A percentile compares a stretch with the other conserved stretches of the same genome.
phyloP scores from a whole-genome alignment of 2,329 filamentous ascomycete species.

The Aspergillus caelatus region DNA sequence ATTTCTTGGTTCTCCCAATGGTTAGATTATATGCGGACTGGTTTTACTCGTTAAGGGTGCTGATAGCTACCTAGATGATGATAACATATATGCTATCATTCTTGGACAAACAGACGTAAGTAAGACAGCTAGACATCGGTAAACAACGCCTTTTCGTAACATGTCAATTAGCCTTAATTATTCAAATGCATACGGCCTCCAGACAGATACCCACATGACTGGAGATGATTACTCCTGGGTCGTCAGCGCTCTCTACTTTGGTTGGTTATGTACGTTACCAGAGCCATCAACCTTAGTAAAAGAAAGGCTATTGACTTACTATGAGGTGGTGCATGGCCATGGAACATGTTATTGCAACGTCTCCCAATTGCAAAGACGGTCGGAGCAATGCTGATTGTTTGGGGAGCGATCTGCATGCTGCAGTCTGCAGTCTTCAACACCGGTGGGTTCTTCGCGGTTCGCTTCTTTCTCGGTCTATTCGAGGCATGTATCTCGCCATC shows the following conservation, averaged over 20 bases:
- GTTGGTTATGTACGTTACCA: conserved; percentile 41
- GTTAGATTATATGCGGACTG: background rate
- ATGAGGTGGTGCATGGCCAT: background rate
- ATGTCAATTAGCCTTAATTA: background rate
- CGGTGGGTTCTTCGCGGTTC: conserved; percentile 44
- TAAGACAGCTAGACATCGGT: background rate
- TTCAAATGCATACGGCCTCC: conserved; percentile 40
- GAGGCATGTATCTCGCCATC: conserved; percentile 24
- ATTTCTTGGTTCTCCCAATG: background rate
- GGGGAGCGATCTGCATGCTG: conserved; percentile 37
- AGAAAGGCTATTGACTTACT: background rate
- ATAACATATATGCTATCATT: background rate
- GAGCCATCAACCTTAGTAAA: conserved; percentile 30
- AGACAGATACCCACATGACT: conserved; percentile 39
- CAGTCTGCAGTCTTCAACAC: conserved; percentile 35
- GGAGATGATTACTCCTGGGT: conserved; percentile 44
- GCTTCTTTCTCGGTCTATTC: conserved; percentile 46
- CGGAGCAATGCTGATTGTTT: conserved; percentile 39
- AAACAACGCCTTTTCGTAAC: background rate
- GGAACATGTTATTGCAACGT: conserved; percentile 34
- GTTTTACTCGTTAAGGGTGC: background rate
- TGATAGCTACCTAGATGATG: background rate
- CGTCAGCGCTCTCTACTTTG: conserved; percentile 41
- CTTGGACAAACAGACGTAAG: background rate
- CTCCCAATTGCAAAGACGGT: conserved; percentile 40